Conservation (phyloP, 441 rosid species). For the Raphanus hybrid region DNA sequence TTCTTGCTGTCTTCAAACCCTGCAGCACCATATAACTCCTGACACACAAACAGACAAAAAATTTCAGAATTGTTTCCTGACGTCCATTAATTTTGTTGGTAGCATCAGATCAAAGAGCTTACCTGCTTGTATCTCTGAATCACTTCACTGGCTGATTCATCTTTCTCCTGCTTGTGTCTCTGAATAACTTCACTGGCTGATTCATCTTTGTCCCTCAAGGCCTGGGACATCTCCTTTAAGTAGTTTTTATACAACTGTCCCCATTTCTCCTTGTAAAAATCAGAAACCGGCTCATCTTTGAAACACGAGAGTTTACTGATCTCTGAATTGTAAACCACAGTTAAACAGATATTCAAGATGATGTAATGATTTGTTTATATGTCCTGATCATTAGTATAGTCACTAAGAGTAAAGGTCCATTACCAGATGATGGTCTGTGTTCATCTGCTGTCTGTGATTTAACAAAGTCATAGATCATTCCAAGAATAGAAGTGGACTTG, state of each 20-base stretch:
- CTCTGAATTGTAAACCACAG: conserved; percentile 41
- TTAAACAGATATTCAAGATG: not conserved
- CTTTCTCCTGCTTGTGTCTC: conserved; percentile 42
- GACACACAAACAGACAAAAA: not conserved
- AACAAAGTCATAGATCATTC: conserved; percentile 64
- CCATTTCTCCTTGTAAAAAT: conserved; percentile 45
- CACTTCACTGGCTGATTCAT: not conserved
- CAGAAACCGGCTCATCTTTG: conserved; percentile 35
- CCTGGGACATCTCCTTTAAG: conserved; percentile 54
- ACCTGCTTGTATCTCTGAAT: conserved; percentile 45
- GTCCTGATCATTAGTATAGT: not conserved
- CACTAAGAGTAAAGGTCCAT: not conserved
- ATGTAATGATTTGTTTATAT: conserved; percentile 3
- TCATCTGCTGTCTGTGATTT: conserved; percentile 36
- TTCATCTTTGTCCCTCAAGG: conserved; percentile 24
- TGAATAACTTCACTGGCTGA: conserved; percentile 20
- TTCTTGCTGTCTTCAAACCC: conserved; percentile 54
- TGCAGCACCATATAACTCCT: conserved; percentile 61
- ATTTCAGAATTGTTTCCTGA: conserved; percentile 1
- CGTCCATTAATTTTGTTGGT: not conserved
- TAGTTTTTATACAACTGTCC: conserved; percentile 41
- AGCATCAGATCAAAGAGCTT: not conserved
- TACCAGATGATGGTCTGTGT: conserved; percentile 47
- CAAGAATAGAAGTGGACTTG: conserved; percentile 69
- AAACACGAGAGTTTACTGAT: conserved; percentile 62